Conservation (phyloP, 371 early-diverging fungal genomes). For the Saksenaea vasiformis region DNA sequence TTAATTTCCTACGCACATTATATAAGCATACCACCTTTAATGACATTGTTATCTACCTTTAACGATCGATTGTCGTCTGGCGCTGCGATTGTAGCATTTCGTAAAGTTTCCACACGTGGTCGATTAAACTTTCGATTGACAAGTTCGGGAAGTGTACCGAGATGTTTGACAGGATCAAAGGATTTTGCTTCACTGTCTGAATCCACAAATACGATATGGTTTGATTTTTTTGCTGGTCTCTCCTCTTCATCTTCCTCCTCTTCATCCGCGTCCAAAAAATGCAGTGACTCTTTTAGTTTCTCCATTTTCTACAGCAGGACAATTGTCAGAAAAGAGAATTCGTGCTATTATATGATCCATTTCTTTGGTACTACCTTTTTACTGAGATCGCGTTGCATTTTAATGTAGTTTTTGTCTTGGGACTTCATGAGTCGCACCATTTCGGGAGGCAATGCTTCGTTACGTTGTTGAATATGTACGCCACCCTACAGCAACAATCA, state of each 20-base stretch:
- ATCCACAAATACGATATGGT: conserved; percentile 92
- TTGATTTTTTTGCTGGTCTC: conserved; percentile 45
- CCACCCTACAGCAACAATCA: conserved; percentile 55
- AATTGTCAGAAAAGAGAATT: background rate
- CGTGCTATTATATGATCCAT: background rate
- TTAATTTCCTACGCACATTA: conserved; percentile 31
- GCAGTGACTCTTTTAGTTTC: conserved; percentile 64
- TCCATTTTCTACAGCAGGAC: conserved; percentile 66
- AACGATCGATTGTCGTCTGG: conserved; percentile 21
- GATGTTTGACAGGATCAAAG: conserved; percentile 75
- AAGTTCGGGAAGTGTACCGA: conserved; percentile 85
- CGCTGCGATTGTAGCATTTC: conserved; percentile 43
- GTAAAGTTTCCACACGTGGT: conserved; percentile 60
- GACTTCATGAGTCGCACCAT: conserved; percentile 85
- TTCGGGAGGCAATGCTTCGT: conserved; percentile 74
- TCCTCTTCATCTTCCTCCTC: conserved; percentile 45
- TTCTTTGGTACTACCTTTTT: conserved; percentile 49
- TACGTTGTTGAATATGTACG: conserved; percentile 77
- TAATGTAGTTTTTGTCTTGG: conserved; percentile 89
- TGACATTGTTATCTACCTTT: conserved; percentile 25
- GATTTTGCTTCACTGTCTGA: conserved; percentile 65
- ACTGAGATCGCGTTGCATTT: conserved; percentile 79
- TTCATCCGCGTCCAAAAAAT: conserved; percentile 61
- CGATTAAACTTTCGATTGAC: conserved; percentile 82
- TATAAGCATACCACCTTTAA: conserved; percentile 12